Percentiles rank a stretch among this genome's conserved stretches.
These are phyloP conservation scores for Nitzschia sp. DNA, from an alignment of 108 stramenopile species.

Conservation along the genomic window DNA sequence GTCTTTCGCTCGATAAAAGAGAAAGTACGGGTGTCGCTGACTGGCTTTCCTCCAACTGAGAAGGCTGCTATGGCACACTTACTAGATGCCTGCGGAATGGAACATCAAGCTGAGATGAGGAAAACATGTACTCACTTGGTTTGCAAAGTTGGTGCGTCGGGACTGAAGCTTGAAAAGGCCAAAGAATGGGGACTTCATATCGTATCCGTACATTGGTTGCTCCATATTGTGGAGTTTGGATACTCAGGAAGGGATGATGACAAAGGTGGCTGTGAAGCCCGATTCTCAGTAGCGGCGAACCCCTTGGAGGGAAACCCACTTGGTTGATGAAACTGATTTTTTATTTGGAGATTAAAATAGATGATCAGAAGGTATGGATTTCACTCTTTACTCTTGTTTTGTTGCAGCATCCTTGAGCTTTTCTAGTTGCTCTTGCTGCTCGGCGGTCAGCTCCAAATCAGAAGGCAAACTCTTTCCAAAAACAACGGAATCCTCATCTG, in stretches of 20 bases:
- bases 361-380: no score
- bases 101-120: conserved; percentile 51
- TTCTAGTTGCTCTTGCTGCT: conserved; percentile 63
- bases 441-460: conserved; percentile 57
- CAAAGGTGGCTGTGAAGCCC: conserved; percentile 39
- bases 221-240: conserved; percentile 60
- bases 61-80: conserved; percentile 54
- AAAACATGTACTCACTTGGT: conserved; percentile 71
- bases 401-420: conserved; percentile 62
- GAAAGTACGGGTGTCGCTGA: conserved; percentile 45
- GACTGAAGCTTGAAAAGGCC: conserved; percentile 61
- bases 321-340: no score
- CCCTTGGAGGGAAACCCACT: no score
- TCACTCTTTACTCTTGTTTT: conserved; percentile 5
- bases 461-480: conserved; percentile 62
- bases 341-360: no score
- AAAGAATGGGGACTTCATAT: conserved; percentile 71
- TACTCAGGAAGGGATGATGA: conserved; percentile 29
- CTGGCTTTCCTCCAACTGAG: conserved; percentile 60
- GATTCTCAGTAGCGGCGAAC: conserved; percentile 7
- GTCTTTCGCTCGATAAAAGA: conserved; percentile 35
- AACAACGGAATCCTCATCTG: conserved; percentile 4
- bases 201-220: conserved; percentile 74
- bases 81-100: conserved; percentile 53
- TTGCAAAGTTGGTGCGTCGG: conserved; percentile 43